A percentile compares a stretch with the other conserved stretches of the same genome.
Conservation (phyloP, 495 filamentous ascomycete species). For the Pseudevernia furfuracea region DNA sequence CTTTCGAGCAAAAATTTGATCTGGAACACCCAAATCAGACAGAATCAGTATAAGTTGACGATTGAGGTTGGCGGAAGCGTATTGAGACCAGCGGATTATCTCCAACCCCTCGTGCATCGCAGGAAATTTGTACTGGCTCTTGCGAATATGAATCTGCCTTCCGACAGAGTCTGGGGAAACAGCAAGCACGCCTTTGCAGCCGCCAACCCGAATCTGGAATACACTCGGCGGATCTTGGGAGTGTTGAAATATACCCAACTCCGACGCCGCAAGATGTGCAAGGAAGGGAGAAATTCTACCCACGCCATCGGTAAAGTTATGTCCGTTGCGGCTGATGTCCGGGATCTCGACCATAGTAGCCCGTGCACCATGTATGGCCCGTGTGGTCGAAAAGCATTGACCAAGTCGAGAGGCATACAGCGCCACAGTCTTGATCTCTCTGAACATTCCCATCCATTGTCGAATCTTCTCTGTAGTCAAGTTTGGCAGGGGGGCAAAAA, state of each 20-base stretch:
- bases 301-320: constrained; percentile 83
- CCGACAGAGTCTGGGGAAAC: constrained; percentile 53
- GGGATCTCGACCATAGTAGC: constrained; percentile 38
- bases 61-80: constrained; percentile 70
- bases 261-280: constrained; percentile 57
- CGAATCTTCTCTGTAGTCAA: constrained; percentile 68
- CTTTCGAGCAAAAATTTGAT: constrained; percentile 59
- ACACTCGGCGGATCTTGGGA: constrained; percentile 57
- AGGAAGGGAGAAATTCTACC: constrained; percentile 81
- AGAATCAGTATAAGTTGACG: constrained; percentile 82
- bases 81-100: constrained; percentile 72
- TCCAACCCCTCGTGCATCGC: constrained; percentile 65
- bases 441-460: constrained; percentile 84
- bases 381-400: constrained; percentile 92
- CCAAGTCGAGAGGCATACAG: constrained; percentile 83
- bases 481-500: constrained; percentile 59
- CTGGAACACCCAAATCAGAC: constrained; percentile 64
- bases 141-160: constrained; percentile 64
- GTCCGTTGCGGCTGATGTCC: constrained; percentile 60
- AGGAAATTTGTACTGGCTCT: constrained; percentile 83
- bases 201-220: constrained; percentile 85
- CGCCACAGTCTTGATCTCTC: constrained; percentile 66
- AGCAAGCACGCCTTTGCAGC: constrained; percentile 82
- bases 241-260: constrained; percentile 49
- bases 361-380: constrained; percentile 48